These are phyloP conservation scores for Diatrype stigma DNA, from an alignment of 2,329 filamentous ascomycete species.

Conservation along the genomic window DNA sequence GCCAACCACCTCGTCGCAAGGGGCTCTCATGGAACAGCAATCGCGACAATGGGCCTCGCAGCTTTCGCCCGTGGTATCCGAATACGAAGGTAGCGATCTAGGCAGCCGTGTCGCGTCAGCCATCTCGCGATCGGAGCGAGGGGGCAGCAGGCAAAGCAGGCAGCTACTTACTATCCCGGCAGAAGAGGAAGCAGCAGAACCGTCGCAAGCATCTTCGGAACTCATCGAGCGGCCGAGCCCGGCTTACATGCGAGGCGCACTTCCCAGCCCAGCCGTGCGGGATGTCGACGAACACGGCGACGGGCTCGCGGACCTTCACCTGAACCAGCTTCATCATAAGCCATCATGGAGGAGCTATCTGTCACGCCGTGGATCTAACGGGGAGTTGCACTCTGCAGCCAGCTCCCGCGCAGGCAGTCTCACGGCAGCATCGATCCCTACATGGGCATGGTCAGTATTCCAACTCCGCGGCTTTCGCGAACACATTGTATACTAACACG, in stretches of 20 bases:
- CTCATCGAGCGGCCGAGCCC: conserved; percentile 48
- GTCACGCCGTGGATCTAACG: conserved; percentile 45
- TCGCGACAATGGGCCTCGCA: conserved; percentile 61
- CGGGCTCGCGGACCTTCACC: conserved; percentile 56
- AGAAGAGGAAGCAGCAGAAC: conserved; percentile 36
- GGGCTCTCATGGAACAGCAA: conserved; percentile 39
- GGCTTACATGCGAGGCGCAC: conserved; percentile 36
- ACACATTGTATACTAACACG: conserved; percentile 8
- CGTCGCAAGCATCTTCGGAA: conserved; percentile 29
- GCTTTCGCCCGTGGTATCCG: conserved; percentile 60
- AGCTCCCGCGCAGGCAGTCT: conserved; percentile 47
- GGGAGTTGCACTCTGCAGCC: conserved; percentile 47
- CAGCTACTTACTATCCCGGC: conserved; percentile 54
- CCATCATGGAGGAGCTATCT: conserved; percentile 52
- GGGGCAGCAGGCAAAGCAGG: conserved; percentile 47
- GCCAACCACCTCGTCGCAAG: conserved; percentile 13
- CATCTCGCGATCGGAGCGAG: conserved; percentile 38
- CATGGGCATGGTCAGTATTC: conserved; percentile 47
- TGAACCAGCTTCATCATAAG: conserved; percentile 40
- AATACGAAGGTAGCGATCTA: conserved; percentile 52
- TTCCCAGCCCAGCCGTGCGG: conserved; percentile 38
- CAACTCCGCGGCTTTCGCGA: background rate
- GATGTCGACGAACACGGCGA: conserved; percentile 63
- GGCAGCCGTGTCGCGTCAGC: conserved; percentile 46
- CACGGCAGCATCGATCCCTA: conserved; percentile 41